A percentile compares a stretch with the other conserved stretches of the same genome.
Evolutionary conservation across 1,284 basidiomycete species (phyloP).

Genomic region (Termitomyces sp.): DNA sequence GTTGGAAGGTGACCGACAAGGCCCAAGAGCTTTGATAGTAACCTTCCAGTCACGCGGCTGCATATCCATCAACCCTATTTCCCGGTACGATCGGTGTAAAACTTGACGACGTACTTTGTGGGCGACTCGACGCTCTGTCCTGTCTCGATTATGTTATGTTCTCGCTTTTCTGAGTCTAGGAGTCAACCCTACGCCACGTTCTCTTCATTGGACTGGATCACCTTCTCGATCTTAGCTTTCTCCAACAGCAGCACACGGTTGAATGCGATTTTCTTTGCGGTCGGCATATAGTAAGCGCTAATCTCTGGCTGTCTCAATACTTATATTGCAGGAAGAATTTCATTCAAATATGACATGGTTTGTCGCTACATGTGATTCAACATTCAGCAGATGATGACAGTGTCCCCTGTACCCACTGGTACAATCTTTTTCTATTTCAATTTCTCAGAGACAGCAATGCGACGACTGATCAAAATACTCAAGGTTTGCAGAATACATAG

Average conservation of each 20-base stretch:
- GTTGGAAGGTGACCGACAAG: too few relatives aligned
- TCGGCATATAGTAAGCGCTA: slow-evolving; percentile 18
- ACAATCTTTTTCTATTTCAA: too few relatives aligned
- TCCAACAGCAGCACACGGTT: not conserved
- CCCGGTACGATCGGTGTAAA: slow-evolving; percentile 31
- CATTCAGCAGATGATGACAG: too few relatives aligned
- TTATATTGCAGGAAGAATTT: not conserved
- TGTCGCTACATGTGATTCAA: too few relatives aligned
- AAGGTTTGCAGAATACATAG: not conserved
- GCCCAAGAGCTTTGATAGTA: not conserved
- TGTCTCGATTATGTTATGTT: not conserved
- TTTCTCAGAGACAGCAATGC: not conserved
- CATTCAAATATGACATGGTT: too few relatives aligned
- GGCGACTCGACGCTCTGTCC: slow-evolving; percentile 12
- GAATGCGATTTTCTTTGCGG: slow-evolving; percentile 18
- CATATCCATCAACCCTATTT: slow-evolving; percentile 17
- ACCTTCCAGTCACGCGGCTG: slow-evolving; percentile 1
- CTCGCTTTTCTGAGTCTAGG: not conserved
- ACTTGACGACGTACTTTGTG: slow-evolving; percentile 26
- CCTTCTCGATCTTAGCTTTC: not conserved
- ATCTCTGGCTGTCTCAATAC: not conserved
- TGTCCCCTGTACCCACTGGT: too few relatives aligned
- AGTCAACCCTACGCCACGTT: not conserved
- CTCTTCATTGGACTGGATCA: not conserved
- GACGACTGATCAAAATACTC: not conserved